Conservation (phyloP, 306 rosid species). For the Senna siamea region DNA sequence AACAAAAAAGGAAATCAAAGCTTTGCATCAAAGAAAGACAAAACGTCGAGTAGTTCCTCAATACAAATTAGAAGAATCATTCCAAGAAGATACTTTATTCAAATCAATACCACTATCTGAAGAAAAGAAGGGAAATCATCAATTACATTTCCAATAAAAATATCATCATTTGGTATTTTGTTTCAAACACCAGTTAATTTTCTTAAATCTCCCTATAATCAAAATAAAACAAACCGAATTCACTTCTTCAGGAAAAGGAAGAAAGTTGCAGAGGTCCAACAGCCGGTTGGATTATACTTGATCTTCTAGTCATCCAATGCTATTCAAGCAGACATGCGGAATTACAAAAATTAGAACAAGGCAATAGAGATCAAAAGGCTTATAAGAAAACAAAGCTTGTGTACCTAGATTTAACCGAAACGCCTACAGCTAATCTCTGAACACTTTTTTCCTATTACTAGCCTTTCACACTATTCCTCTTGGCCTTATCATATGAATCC, state of each 20-base stretch:
- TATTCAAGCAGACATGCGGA: neutral
- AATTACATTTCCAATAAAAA: neutral
- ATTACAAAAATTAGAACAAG: conserved; percentile 3
- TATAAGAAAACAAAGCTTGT: neutral
- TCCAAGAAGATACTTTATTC: neutral
- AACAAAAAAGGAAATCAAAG: neutral
- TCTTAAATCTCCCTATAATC: conserved; percentile 14
- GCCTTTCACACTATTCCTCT: conserved; percentile 13
- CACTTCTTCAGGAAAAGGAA: conserved; percentile 3
- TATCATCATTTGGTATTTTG: neutral
- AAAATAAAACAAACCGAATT: conserved; percentile 23
- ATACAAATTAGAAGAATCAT: conserved; percentile 19
- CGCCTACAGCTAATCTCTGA: conserved; percentile 28
- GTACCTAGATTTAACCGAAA: conserved; percentile 30
- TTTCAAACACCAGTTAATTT: neutral
- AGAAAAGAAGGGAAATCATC: conserved; percentile 30
- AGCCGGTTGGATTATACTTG: neutral
- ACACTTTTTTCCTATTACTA: neutral
- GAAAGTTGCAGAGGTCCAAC: conserved; percentile 23
- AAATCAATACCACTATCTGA: neutral
- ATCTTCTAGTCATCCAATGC: neutral
- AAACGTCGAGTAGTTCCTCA: conserved; percentile 3
- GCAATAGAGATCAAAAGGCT: conserved; percentile 26
- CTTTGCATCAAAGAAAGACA: conserved; percentile 6
- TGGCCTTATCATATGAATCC: conserved; percentile 10